Conservation (phyloP, 345 rosid genomes). For the Syzygium oleosum region DNA sequence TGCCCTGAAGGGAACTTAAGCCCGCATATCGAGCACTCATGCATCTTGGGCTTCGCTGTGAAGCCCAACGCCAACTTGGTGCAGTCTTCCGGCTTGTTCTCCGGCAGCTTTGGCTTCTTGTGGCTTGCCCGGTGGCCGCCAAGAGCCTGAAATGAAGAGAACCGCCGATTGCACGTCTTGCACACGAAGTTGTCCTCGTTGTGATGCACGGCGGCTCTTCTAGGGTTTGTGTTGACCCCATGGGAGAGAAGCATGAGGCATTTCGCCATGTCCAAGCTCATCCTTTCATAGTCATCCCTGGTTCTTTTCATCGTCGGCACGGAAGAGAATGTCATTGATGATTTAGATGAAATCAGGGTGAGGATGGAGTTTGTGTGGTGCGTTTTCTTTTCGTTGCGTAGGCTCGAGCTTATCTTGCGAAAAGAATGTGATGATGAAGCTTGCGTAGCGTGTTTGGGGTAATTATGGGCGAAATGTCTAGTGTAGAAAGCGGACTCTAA, state of each 20-base stretch:
- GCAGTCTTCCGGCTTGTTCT: neutral
- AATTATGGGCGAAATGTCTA: neutral
- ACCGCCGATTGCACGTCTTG: slow-evolving; percentile 28
- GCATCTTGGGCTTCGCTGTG: slow-evolving; percentile 6
- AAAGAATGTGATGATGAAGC: neutral
- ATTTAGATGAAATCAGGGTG: neutral
- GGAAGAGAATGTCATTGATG: neutral
- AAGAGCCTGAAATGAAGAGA: slow-evolving; percentile 34
- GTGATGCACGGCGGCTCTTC: neutral
- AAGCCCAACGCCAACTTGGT: neutral
- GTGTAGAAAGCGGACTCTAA: neutral
- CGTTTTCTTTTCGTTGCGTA: neutral
- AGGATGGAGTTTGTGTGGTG: neutral
- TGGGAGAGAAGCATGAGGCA: slow-evolving; percentile 34
- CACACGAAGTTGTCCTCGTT: slow-evolving; percentile 9
- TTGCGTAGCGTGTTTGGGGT: neutral
- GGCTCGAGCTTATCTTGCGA: neutral
- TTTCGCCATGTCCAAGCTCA: slow-evolving; percentile 29
- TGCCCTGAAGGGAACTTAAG: slow-evolving; percentile 13
- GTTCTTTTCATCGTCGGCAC: slow-evolving; percentile 31
- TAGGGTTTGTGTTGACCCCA: neutral
- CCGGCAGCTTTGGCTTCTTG: slow-evolving; percentile 10
- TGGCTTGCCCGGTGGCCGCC: slow-evolving; percentile 50
- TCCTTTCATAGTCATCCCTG: slow-evolving; percentile 14
- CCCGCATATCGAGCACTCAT: slow-evolving; percentile 14